These are phyloP conservation scores for Leccinellum albellum DNA, from an alignment of 768 basidiomycete genomes.

Conservation along the genomic window DNA sequence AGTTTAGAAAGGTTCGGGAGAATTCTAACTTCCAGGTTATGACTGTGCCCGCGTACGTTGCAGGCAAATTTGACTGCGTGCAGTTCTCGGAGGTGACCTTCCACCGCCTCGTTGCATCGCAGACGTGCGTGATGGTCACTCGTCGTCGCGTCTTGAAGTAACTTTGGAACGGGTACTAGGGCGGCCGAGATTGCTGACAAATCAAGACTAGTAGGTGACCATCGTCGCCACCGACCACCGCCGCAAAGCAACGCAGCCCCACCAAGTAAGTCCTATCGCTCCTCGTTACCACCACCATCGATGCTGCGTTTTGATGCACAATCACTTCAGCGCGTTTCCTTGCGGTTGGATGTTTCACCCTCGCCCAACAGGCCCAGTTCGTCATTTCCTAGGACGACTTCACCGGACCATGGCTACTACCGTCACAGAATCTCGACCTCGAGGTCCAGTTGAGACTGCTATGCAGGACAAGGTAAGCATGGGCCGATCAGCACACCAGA, in stretches of 20 bases:
- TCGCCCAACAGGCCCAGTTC: slow-evolving; percentile 18
- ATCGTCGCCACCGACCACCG: not conserved
- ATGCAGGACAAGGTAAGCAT: slow-evolving; percentile 54
- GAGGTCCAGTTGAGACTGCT: slow-evolving; percentile 54
- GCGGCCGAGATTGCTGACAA: slow-evolving; percentile 13
- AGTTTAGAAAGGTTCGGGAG: not conserved
- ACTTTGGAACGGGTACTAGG: not conserved
- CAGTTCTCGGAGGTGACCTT: not conserved
- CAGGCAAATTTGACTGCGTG: not conserved
- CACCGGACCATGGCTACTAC: slow-evolving; percentile 28
- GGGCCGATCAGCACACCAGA: slow-evolving; percentile 23
- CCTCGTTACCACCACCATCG: slow-evolving; percentile 8
- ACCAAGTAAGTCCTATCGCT: slow-evolving; percentile 9
- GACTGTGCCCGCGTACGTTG: not conserved
- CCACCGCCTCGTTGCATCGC: slow-evolving; percentile 18
- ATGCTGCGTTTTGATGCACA: slow-evolving; percentile 23
- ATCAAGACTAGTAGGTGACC: not conserved
- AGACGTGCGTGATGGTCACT: slow-evolving; percentile 8
- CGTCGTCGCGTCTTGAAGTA: not conserved
- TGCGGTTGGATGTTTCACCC: slow-evolving; percentile 25
- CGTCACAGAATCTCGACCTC: slow-evolving; percentile 23
- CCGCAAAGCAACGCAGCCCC: not conserved
- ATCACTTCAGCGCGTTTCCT: slow-evolving; percentile 7
- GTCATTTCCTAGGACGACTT: slow-evolving; percentile 18
- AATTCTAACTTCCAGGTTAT: not conserved